These are phyloP conservation scores for Otatea glauca DNA, from an alignment of 176 grass and related monocot species.

Conservation along the genomic window DNA sequence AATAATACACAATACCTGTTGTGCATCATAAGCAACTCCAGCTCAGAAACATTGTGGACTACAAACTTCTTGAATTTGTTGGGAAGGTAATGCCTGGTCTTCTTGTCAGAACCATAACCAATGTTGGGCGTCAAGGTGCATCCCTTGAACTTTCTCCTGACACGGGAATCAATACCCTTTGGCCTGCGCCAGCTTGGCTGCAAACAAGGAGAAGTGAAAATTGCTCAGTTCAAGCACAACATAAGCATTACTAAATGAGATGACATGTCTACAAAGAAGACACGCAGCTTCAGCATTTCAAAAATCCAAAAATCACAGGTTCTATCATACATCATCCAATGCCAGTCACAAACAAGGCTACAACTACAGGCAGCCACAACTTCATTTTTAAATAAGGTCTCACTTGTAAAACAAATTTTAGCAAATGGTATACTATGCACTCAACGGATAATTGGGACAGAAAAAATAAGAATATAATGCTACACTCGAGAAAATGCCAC, in stretches of 20 bases:
- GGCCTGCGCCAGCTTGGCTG: slow-evolving; percentile 86
- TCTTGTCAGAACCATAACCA: slow-evolving; percentile 82
- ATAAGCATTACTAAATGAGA: background rate
- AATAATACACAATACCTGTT: slow-evolving; percentile 61
- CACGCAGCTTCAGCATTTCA: background rate
- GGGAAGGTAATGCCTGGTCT: slow-evolving; percentile 83
- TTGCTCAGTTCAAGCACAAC: background rate
- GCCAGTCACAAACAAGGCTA: background rate
- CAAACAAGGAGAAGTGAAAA: slow-evolving; percentile 3
- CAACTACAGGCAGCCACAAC: background rate
- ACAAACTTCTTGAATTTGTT: slow-evolving; percentile 92
- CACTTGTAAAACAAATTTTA: background rate
- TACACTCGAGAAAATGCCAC: background rate
- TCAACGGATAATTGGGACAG: background rate
- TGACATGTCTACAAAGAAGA: background rate
- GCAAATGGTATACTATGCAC: background rate
- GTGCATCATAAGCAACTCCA: slow-evolving; percentile 90
- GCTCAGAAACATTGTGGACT: slow-evolving; percentile 79
- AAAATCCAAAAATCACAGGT: background rate
- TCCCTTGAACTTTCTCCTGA: slow-evolving; percentile 93
- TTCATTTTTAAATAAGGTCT: background rate
- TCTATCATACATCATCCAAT: background rate
- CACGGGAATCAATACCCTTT: slow-evolving; percentile 91
- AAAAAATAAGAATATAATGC: background rate
- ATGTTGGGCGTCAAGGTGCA: slow-evolving; percentile 88